Evolutionary conservation across 345 rosid genomes (phyloP).

Genomic region (Bretschneidera sinensis): DNA sequence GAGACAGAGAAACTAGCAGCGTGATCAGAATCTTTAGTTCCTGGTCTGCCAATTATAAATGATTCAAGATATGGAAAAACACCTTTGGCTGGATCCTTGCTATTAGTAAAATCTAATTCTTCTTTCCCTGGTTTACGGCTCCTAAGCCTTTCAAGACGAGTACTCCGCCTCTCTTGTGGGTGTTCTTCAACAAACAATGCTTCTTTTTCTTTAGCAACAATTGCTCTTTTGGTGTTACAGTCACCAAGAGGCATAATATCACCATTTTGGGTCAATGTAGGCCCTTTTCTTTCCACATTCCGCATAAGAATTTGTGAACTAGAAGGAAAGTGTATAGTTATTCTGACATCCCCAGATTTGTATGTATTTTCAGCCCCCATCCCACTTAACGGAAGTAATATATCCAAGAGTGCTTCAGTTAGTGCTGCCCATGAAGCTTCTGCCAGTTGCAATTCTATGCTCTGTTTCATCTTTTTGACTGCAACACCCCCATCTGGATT

Average conservation of each 20-base stretch:
- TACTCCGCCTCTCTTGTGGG: constrained; percentile 92
- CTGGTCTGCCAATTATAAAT: constrained; percentile 40
- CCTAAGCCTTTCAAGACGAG: constrained; percentile 92
- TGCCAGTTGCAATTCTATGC: constrained; percentile 45
- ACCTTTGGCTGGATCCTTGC: constrained; percentile 57
- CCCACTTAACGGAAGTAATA: constrained; percentile 50
- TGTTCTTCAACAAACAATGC: constrained; percentile 55
- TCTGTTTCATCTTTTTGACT: constrained; percentile 51
- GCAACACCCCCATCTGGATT: constrained; percentile 41
- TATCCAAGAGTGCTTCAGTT: constrained; percentile 57
- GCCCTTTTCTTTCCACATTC: constrained; percentile 36
- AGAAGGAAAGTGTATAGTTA: constrained; percentile 45
- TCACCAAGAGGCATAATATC: constrained; percentile 42
- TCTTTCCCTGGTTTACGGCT: constrained; percentile 95
- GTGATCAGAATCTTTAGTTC: constrained; percentile 30
- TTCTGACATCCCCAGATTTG: constrained; percentile 73
- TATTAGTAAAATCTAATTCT: constrained; percentile 53
- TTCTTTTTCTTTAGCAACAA: constrained; percentile 51
- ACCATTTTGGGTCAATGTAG: constrained; percentile 22
- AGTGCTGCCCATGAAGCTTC: constrained; percentile 79
- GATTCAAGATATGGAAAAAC: constrained; percentile 72
- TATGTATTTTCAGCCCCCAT: constrained; percentile 19
- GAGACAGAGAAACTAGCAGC: constrained; percentile 32
- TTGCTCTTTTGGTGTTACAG: constrained; percentile 40
- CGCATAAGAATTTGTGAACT: constrained; percentile 36